phyloP scores from a whole-genome alignment of 306 rosid species.

The Begonia loranthoides region DNA sequence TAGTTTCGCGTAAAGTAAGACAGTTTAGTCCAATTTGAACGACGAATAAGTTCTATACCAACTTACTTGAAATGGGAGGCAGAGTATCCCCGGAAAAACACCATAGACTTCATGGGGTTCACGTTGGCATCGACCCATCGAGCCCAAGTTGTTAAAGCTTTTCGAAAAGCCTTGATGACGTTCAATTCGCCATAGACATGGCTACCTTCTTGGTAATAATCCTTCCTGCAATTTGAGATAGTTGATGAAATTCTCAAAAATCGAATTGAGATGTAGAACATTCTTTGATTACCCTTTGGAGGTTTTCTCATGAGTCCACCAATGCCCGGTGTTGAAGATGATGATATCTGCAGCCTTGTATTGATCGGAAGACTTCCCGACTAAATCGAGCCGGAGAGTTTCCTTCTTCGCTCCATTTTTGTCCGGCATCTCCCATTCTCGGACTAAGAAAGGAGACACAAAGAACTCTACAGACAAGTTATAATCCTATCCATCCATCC shows the following conservation, averaged over 20 bases:
- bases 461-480: constrained; percentile 71
- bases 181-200: constrained; percentile 72
- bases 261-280: neutral
- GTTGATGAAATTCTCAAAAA: neutral
- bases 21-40: no score
- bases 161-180: constrained; percentile 61
- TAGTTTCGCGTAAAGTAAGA: no score
- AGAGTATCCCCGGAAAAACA: constrained; percentile 58
- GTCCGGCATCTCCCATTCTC: constrained; percentile 67
- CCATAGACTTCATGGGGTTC: constrained; percentile 28
- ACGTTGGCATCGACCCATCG: constrained; percentile 41
- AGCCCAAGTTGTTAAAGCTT: constrained; percentile 55
- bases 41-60: no score
- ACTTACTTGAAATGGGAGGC: constrained; percentile 54
- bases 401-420: constrained; percentile 67
- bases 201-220: constrained; percentile 96
- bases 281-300: constrained; percentile 47
- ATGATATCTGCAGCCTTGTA: constrained; percentile 76
- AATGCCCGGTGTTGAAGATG: constrained; percentile 89
- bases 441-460: constrained; percentile 88
- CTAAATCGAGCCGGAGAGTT: constrained; percentile 85
- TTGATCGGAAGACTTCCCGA: constrained; percentile 47
- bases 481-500: constrained; percentile 47
- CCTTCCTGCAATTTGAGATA: constrained; percentile 40
- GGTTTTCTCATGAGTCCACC: constrained; percentile 99